These are phyloP conservation scores for Aspergillus phoenicis DNA, from an alignment of 2,329 filamentous ascomycete genomes.

Conservation along the genomic window DNA sequence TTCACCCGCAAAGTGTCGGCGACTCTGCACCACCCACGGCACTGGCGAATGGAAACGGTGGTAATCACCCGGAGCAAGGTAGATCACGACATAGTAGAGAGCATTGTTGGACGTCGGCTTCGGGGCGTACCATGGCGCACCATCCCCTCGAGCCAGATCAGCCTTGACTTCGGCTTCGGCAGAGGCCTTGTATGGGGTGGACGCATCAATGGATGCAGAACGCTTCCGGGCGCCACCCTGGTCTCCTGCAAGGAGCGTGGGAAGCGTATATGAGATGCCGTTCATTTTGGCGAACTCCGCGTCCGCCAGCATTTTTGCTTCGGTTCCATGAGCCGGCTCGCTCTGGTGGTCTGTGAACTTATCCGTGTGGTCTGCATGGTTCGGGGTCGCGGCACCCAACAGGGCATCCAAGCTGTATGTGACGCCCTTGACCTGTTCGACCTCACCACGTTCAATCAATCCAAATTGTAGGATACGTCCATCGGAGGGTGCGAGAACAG, in stretches of 20 bases:
- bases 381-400: conserved; percentile 65
- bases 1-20: conserved; percentile 97
- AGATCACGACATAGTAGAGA: conserved; percentile 92
- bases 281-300: conserved; percentile 94
- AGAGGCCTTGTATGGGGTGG: conserved; percentile 65
- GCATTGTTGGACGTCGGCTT: conserved; percentile 64
- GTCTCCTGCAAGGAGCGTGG: conserved; percentile 77
- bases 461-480: conserved; percentile 91
- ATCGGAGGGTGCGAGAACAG: conserved; percentile 84
- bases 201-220: conserved; percentile 70
- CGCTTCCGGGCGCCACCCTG: conserved; percentile 47
- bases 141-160: conserved; percentile 72
- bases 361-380: conserved; percentile 42
- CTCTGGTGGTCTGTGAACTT: conserved; percentile 37
- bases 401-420: conserved; percentile 95
- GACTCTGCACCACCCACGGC: conserved; percentile 90
- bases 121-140: conserved; percentile 68
- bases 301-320: conserved; percentile 72
- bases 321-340: conserved; percentile 46
- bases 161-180: conserved; percentile 82
- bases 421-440: conserved; percentile 98
- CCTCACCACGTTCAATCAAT: conserved; percentile 86
- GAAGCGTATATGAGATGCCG: conserved; percentile 91
- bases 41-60: conserved; percentile 96
- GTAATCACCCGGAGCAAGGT: conserved; percentile 95